A percentile compares a stretch with the other conserved stretches of the same genome.
phyloP scores from a whole-genome alignment of 2,329 filamentous ascomycete genomes.

The Parastagonospora nodorum region DNA sequence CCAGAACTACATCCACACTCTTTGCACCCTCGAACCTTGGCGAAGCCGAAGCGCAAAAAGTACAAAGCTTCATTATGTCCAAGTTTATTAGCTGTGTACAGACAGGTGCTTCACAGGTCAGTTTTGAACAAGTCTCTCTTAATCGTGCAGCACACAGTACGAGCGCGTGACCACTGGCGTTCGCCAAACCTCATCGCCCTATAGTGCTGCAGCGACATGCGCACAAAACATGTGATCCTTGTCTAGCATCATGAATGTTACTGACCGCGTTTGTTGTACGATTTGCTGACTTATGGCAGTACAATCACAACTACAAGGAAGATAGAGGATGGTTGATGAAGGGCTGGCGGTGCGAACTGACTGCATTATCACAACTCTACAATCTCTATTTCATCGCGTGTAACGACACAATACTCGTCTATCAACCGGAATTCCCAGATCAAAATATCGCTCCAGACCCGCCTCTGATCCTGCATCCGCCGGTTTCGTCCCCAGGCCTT shows the following conservation, averaged over 20 bases:
- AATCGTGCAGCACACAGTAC: neutral
- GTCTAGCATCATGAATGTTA: no score
- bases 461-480: conserved; percentile 46
- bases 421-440: conserved; percentile 50
- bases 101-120: conserved; percentile 11
- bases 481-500: conserved; percentile 37
- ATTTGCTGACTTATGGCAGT: conserved; percentile 14
- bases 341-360: conserved; percentile 52
- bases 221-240: no score
- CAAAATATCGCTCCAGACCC: conserved; percentile 46
- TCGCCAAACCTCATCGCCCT: no score
- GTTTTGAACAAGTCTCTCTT: neutral
- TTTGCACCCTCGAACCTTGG: neutral
- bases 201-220: no score
- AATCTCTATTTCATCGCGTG: conserved; percentile 58
- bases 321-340: conserved; percentile 22
- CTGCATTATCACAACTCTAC: conserved; percentile 51
- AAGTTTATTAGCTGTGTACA: conserved; percentile 28
- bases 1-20: neutral
- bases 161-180: neutral
- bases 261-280: neutral
- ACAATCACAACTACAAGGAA: neutral
- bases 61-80: conserved; percentile 10
- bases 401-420: conserved; percentile 47
- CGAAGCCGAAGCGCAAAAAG: neutral